Percentiles rank a stretch among this genome's conserved stretches.
These are phyloP conservation scores for Carex cristatella DNA, from an alignment of 176 grass and related monocot species.

Conservation along the genomic window DNA sequence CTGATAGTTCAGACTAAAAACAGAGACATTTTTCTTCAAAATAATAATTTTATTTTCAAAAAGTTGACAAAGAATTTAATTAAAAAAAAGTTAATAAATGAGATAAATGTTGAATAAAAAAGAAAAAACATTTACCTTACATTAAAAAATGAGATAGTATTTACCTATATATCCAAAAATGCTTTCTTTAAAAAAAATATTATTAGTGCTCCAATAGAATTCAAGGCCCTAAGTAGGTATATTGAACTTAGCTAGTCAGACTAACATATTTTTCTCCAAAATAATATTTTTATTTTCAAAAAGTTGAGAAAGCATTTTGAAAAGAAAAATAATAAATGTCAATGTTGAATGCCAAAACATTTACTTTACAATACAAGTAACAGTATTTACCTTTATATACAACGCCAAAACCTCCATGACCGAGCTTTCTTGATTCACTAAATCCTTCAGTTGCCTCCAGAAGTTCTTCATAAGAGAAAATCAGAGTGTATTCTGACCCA, in stretches of 20 bases:
- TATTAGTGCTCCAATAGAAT: not conserved
- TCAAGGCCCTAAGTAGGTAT: not conserved
- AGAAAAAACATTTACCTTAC: not conserved
- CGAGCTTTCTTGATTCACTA: slow-evolving; percentile 55
- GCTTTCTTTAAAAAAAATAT: too few species aligned
- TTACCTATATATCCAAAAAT: slow-evolving; percentile 63
- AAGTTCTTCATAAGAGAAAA: slow-evolving; percentile 79
- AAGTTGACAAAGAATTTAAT: not conserved
- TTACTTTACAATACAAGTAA: not conserved
- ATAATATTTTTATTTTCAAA: not conserved
- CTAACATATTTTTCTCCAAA: not conserved
- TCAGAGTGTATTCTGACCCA: slow-evolving; percentile 32
- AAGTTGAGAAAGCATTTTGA: not conserved
- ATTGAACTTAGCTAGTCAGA: not conserved
- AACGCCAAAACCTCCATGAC: slow-evolving; percentile 79
- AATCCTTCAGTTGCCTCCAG: slow-evolving; percentile 64
- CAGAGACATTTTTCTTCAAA: not conserved
- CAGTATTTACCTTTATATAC: slow-evolving; percentile 61
- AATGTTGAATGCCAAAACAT: not conserved
- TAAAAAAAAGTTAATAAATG: not conserved
- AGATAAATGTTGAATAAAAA: not conserved
- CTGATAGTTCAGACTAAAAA: not conserved
- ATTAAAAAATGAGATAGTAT: not conserved
- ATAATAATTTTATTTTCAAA: not conserved
- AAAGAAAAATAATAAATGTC: not conserved